phyloP scores from a whole-genome alignment of 2,329 filamentous ascomycete species.

The Clonostachys rhizophaga region DNA sequence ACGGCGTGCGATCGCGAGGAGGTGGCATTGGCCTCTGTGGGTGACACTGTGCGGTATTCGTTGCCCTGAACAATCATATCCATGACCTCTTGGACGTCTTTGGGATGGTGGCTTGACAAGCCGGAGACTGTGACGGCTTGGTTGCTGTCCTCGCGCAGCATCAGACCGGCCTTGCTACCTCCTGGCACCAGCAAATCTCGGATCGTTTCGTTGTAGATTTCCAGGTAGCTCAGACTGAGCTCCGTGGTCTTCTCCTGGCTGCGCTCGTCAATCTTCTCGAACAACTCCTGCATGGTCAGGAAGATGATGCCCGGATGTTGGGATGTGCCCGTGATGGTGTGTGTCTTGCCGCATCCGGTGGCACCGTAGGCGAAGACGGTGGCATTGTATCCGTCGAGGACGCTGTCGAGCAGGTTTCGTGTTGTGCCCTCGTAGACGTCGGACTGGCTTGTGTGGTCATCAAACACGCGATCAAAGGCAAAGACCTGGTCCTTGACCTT shows the following conservation, averaged over 20 bases:
- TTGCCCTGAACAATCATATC: constrained; percentile 98
- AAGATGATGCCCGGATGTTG: constrained; percentile 98
- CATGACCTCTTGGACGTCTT: constrained; percentile 95
- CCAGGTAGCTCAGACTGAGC: constrained; percentile 87
- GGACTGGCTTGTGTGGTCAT: constrained; percentile 86
- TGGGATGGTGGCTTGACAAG: constrained; percentile 84
- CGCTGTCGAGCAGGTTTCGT: constrained; percentile 83
- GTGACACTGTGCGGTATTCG: constrained; percentile 90
- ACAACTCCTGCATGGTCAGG: constrained; percentile 97
- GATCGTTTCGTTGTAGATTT: constrained; percentile 99
- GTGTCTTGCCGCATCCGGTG: constrained; percentile 96
- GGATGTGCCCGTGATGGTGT: constrained; percentile 90
- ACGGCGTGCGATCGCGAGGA: constrained; percentile 97
- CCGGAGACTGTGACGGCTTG: constrained; percentile 89
- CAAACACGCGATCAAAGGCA: constrained; percentile 93
- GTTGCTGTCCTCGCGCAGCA: constrained; percentile 91
- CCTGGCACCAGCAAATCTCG: constrained; percentile 84
- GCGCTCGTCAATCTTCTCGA: constrained; percentile 88
- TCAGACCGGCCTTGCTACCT: constrained; percentile 77
- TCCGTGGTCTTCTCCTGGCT: constrained; percentile 85
- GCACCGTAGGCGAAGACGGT: constrained; percentile 98
- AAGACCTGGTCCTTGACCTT: constrained; percentile 97
- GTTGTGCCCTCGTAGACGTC: constrained; percentile 97
- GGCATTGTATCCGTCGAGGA: constrained; percentile 96
- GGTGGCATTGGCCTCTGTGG: constrained; percentile 94